Percentiles rank a stretch among this genome's conserved stretches.
phyloP scores from a whole-genome alignment of 306 rosid genomes.

The Vigna trinervia region DNA sequence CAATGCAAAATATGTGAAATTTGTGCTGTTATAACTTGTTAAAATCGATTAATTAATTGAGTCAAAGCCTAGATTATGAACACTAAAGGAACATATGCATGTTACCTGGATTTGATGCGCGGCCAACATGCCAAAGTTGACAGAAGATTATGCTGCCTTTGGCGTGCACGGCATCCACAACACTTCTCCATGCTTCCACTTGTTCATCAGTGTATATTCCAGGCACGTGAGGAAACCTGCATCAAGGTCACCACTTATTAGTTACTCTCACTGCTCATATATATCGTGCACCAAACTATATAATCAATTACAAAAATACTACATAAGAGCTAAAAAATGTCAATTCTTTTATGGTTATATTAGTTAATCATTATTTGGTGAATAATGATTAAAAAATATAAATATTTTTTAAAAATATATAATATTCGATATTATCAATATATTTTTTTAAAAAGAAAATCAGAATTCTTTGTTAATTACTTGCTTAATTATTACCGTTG shows the following conservation, averaged over 20 bases:
- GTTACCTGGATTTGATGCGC: constrained; percentile 73
- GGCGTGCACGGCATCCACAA: constrained; percentile 92
- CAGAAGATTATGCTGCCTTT: constrained; percentile 80
- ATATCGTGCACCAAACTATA: too few species aligned
- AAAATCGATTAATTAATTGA: not conserved
- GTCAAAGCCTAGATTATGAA: not conserved
- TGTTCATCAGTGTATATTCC: constrained; percentile 57
- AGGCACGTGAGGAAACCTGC: constrained; percentile 58
- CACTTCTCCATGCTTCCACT: constrained; percentile 82
- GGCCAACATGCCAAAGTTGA: constrained; percentile 97
- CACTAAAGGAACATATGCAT: not conserved
- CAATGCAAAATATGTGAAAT: not conserved
- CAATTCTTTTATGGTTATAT: too few species aligned
- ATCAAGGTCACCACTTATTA: not conserved
- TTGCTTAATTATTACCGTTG: too few species aligned
- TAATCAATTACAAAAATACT: too few species aligned
- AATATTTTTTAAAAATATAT: too few species aligned
- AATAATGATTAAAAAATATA: too few species aligned
- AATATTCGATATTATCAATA: too few species aligned
- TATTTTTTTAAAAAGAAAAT: too few species aligned
- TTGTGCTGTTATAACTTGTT: not conserved
- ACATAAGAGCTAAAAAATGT: too few species aligned
- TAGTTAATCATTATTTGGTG: too few species aligned
- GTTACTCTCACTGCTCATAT: too few species aligned
- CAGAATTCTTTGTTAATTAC: too few species aligned